Percentiles rank a stretch among this genome's conserved stretches.
phyloP scores from a whole-genome alignment of 2,329 filamentous ascomycete species.

The Epichloe festucae region DNA sequence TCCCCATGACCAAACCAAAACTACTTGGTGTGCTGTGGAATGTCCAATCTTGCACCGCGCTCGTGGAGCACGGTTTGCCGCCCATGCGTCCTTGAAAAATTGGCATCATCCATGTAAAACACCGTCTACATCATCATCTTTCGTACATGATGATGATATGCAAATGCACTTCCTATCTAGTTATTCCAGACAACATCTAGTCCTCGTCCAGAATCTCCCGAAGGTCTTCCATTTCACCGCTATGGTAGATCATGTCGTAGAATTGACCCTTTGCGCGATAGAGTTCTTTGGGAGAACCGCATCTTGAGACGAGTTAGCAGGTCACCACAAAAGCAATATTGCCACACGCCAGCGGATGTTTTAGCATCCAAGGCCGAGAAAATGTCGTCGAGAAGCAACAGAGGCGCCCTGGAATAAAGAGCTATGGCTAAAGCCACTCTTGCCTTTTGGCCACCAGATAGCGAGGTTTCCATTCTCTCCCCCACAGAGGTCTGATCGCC shows the following conservation, averaged over 20 bases:
- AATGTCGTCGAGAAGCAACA: constrained; percentile 45
- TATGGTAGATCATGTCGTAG: constrained; percentile 42
- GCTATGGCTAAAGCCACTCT: constrained; percentile 43
- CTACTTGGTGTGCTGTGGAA: no score
- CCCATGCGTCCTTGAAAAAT: no score
- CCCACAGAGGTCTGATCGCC: constrained; percentile 38
- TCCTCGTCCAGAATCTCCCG: constrained; percentile 19
- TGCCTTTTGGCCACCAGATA: constrained; percentile 45
- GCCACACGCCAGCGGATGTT: constrained; percentile 42
- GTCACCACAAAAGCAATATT: constrained; percentile 43
- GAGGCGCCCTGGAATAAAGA: constrained; percentile 41
- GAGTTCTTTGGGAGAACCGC: constrained; percentile 33
- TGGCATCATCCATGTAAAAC: neutral
- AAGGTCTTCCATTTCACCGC: constrained; percentile 37
- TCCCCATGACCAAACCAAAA: no score
- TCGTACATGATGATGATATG: neutral
- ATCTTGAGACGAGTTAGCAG: constrained; percentile 23
- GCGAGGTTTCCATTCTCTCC: constrained; percentile 41
- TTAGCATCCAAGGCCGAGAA: constrained; percentile 48
- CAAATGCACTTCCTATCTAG: neutral
- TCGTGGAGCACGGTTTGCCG: no score
- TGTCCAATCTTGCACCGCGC: no score
- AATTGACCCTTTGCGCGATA: constrained; percentile 33
- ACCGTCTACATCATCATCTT: neutral
- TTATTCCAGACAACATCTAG: neutral